Base-by-base conservation (phyloP, 1,284 basidiomycete species). In the Marasmius tenuissimus region DNA sequence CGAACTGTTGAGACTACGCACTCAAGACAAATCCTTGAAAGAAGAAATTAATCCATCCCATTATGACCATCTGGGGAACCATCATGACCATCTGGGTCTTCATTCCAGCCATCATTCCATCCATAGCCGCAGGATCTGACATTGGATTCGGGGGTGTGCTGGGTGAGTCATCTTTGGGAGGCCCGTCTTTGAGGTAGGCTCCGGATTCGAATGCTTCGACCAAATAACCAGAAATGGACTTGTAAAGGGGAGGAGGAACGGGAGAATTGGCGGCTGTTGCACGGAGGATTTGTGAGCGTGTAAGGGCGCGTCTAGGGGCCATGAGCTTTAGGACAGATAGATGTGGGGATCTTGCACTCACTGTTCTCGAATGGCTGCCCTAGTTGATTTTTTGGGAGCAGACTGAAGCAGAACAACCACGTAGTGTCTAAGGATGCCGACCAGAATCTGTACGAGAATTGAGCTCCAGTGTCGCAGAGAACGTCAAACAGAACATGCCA, bases 41-140 rank as follows among this genome's bases (percentile, higher is more conserved):
- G 87, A 99, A 99, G 76, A 97, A 96, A 77, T 97, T 98, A 81
- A 99, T 97, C 94, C 97, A 99, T 65, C 96, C 97, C 97, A 99
- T 99, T 70, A 99, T 96, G 66, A 98, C 84, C 89, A 98, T 98
- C 76, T 98, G 94, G 9, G 93, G 94, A 8, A 97, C 91, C 93
- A 94, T 94, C 89, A 97, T 96, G 59, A 98, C 96, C 83, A 96
- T 96, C 78, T 98, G 97, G 57, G 97, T 97, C 83, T 98, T 99
- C 92, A 99, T 94, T 57, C 94, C 94, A 35, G 96, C 87, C 96
- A 99, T 97, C 94, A 99, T 97, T 34, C 91, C 91, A 65, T 99
- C 97, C 96, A 99, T 98, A 55, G 90, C 88, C 42, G 85, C 86
- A 6, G 94, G 94, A 78, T 99, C 96, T 5, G 85, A 85, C 70